These are phyloP conservation scores for Malassezia psittaci DNA, from an alignment of 1,284 basidiomycete species.

Conservation along the genomic window DNA sequence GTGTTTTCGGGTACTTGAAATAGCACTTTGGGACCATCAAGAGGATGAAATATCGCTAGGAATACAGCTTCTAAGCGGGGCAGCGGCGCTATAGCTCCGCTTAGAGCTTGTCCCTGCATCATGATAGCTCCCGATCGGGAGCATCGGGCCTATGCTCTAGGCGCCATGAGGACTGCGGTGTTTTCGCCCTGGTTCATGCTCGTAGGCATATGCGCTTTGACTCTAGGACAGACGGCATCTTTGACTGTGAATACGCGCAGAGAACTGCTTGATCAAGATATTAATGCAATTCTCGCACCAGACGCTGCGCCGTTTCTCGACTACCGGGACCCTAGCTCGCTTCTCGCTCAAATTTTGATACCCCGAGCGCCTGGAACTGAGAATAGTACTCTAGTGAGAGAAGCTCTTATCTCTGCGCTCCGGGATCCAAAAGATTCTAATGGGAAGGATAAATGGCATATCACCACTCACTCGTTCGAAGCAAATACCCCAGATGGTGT, in stretches of 20 bases:
- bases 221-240: too few species aligned
- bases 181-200: not conserved
- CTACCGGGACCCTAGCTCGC: constrained; percentile 18
- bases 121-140: not conserved
- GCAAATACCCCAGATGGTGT: constrained; percentile 66
- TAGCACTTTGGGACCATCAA: constrained; percentile 70
- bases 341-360: constrained; percentile 40
- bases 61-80: constrained; percentile 70
- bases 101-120: constrained; percentile 2
- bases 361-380: constrained; percentile 38
- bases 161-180: not conserved
- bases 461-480: constrained; percentile 26
- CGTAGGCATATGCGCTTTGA: too few species aligned
- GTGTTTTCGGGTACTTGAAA: constrained; percentile 81
- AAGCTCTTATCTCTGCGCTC: constrained; percentile 28
- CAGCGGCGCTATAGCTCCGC: constrained; percentile 31
- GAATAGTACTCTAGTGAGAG: constrained; percentile 28
- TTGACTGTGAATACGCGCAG: too few species aligned
- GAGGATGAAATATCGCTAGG: constrained; percentile 73
- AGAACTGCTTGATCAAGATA: not conserved
- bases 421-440: constrained; percentile 14
- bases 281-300: not conserved
- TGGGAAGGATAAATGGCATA: constrained; percentile 32
- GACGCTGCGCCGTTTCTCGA: constrained; percentile 28
- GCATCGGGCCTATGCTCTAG: not conserved